phyloP scores from a whole-genome alignment of 1,139 yeast species.

The Nadsonia starkeyi-henricii region DNA sequence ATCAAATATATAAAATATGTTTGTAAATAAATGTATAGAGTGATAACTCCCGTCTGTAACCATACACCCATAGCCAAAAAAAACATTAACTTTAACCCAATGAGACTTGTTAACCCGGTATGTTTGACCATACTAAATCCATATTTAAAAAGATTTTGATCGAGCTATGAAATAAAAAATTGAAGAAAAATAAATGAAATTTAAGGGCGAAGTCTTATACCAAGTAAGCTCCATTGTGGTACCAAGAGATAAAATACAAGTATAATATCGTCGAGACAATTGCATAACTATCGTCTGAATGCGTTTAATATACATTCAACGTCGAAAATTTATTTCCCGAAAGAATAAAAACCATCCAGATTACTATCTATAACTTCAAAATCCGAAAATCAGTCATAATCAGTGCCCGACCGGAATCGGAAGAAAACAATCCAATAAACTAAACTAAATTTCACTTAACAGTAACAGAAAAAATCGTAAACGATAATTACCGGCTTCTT shows the following conservation, averaged over 20 bases:
- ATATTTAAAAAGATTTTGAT: not conserved
- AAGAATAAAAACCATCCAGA: not conserved
- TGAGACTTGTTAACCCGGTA: not conserved
- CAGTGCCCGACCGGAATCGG: too few relatives aligned
- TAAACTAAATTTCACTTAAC: not conserved
- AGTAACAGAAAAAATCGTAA: not conserved
- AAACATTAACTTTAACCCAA: too few relatives aligned
- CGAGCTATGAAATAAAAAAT: constrained; percentile 17
- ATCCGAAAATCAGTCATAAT: not conserved
- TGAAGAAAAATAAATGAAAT: constrained; percentile 23
- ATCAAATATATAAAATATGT: too few relatives aligned
- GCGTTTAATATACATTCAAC: constrained; percentile 30
- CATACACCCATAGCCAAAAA: too few relatives aligned
- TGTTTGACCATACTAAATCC: not conserved
- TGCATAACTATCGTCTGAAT: constrained; percentile 72
- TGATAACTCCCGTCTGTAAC: too few relatives aligned
- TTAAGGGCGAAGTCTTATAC: constrained; percentile 29
- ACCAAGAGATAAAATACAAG: constrained; percentile 17
- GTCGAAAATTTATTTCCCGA: constrained; percentile 34
- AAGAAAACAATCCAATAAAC: too few relatives aligned
- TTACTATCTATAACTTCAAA: not conserved
- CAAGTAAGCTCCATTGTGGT: constrained; percentile 90
- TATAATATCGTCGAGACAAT: constrained; percentile 28
- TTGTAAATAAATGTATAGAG: too few relatives aligned
- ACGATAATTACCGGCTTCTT: constrained; percentile 5